A percentile compares a stretch with the other conserved stretches of the same genome.
Evolutionary conservation across 441 rosid species (phyloP).

Genomic region (Jatropha multifida): DNA sequence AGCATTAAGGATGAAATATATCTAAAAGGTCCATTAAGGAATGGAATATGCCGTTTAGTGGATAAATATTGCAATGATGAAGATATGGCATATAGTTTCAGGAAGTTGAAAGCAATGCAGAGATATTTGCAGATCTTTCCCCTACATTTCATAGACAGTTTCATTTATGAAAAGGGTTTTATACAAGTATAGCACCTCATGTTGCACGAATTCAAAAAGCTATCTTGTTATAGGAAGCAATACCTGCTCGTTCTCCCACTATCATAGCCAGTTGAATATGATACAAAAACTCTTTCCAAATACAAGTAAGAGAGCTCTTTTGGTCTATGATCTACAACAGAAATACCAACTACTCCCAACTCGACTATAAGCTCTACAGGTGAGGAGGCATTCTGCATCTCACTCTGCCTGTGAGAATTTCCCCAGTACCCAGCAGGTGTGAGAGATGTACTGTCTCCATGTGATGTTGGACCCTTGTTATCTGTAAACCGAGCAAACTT

Average conservation of each 20-base stretch:
- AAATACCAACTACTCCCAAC: conserved; percentile 89
- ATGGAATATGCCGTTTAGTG: not conserved
- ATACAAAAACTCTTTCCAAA: conserved; percentile 75
- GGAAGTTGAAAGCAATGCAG: not conserved
- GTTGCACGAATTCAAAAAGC: conserved; percentile 5
- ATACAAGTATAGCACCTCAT: not conserved
- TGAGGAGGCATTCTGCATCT: conserved; percentile 39
- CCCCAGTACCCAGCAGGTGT: conserved; percentile 46
- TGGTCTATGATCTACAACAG: conserved; percentile 86
- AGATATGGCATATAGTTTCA: not conserved
- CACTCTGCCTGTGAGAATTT: conserved; percentile 42
- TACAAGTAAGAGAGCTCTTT: conserved; percentile 82
- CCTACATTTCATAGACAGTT: not conserved
- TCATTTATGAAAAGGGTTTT: not conserved
- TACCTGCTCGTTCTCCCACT: conserved; percentile 97
- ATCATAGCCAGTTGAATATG: conserved; percentile 94
- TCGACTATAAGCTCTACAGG: conserved; percentile 85
- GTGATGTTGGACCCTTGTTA: conserved; percentile 37
- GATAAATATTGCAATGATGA: not conserved
- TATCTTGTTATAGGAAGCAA: conserved; percentile 9
- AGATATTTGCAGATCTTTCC: not conserved
- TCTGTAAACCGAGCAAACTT: conserved; percentile 74
- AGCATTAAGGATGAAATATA: not conserved
- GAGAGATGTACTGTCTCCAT: conserved; percentile 43
- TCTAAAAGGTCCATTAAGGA: not conserved